Evolutionary conservation across 805 yeast species (phyloP), one percentile per base, ranked within the genome.

Genomic region (Candida railenensis): DNA sequence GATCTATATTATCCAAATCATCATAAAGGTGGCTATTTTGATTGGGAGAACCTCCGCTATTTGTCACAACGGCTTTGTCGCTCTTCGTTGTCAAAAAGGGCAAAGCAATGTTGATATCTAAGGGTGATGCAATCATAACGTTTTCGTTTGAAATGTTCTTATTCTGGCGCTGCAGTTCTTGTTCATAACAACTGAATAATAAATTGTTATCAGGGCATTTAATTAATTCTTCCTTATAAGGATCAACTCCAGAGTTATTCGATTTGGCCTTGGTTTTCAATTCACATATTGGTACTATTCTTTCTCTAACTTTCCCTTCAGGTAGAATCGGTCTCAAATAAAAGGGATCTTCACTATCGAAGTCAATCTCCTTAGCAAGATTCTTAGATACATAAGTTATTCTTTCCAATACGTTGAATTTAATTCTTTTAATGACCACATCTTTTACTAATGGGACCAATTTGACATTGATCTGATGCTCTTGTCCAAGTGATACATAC

Each of bases 401-500:
- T 48, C 82, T 76, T 58, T 87, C 94, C 47, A 83, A 68, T 11
- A 87, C 74, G 50, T 84, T 84, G 44, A 87, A 74, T 48, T 81
- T 78, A 43, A 87, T 71, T 53, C 91, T 69, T 50, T 83, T 86
- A 32, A 87, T 64, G 2, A 73, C 69, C 3, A 87, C 73, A 44
- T 78, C 77, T 61, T 87, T 86, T 3, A 75, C 77, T 49, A 85
- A 57, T 0, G 95, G 94, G 0, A 80, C 76, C 20, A 87, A 67
- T 58, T 83, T 85, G 54, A 87, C 74, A 55, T 80, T 83, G 18
- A 87, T 66, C 65, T 87, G 56, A 67, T 66, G 69, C 42, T 77
- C 81, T 11, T 82, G 74, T 2, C 87, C 86, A 41, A 87, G 64
- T 1, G 87, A 73, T 9, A 86, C 80, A 60, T 74, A 87, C 56